Evolutionary conservation across 2,329 filamentous ascomycete species (phyloP), one percentile per base, ranked within the genome.

Genomic region (Cercospora berteroae): DNA sequence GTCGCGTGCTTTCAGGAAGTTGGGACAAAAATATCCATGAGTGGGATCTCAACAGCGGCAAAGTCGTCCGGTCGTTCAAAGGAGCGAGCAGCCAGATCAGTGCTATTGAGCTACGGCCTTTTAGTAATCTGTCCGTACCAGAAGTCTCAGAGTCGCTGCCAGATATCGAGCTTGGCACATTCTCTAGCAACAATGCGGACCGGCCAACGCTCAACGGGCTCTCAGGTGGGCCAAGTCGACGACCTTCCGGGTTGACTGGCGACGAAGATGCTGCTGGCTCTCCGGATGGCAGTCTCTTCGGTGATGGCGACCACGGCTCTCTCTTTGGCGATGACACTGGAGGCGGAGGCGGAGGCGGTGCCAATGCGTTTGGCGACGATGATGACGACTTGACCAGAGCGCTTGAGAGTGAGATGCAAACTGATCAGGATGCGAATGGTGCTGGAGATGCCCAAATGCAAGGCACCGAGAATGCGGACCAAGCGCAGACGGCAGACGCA

Each of bases 11-110:
- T 8, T 97, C 93, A 36, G 95, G 95, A 3, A 94, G 93, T 77
- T 99, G 95, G 95, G 95, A 99, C 79, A 98, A 97, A 81, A 91
- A 87, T 18, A 89, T 98, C 0, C 87, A 93, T 63, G 94, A 98
- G 77, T 99, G 95, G 95, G 95, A 98, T 78, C 80, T 99, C 27
- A 93, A 98, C 74, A 95, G 88, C 1, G 95, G 95, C 0, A 85
- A 90, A 73, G 84, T 90, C 6, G 89, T 88, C 71, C 87, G 94
- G 10, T 85, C 86, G 4, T 99, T 95, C 75, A 88, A 90, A 57
- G 90, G 90, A 1, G 92, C 86, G 63, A 91, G 89, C 13, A 85
- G 91, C 5, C 95, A 99, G 77, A 93, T 98, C 67, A 95, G 92
- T 2, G 88, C 92, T 1, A 89, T 99, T 48, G 94, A 98, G 79